Base-by-base conservation (phyloP, 2,329 filamentous ascomycete genomes). In the Cercospora sojina region DNA sequence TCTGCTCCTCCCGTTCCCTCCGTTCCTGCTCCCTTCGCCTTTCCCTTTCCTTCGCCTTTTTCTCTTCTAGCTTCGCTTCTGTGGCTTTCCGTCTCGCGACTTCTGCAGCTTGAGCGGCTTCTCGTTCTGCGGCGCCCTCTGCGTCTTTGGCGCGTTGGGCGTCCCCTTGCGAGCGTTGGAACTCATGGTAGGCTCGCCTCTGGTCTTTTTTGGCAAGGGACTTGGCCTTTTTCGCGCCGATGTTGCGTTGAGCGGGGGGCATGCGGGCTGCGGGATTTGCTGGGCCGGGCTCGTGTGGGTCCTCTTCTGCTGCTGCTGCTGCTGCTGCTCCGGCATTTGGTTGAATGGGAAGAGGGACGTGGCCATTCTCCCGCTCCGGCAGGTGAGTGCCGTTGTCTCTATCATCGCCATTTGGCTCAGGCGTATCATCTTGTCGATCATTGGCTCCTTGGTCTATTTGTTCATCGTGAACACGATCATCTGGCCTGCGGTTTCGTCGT, bases 181-280 rank as follows among this genome's bases (percentile, higher is more conserved):
- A 84, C 69, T 85, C 83, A 71, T 84, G 78, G 72, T 84, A 84
- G 4, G 79, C 79, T 23, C 79, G 70, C 9, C 76, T 73, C 60
- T 79, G 77, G 65, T 84, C 81, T 63, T 77, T 77, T 18, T 80
- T 78, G 0, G 81, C 81, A 7, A 84, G 76, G 2, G 80, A 81
- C 62, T 81, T 82, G 1, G 82, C 81, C 70, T 84, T 84, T 69
- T 84, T 84, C 10, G 82, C 79, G 62, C 82, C 82, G 23, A 84
- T 77, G 55, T 74, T 73, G 57, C 73, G 70, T 64, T 70, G 69
- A 9, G 64, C 29, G 31, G 69, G 62, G 41, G 63, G 41, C 61
- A 64, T 62, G 59, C 60, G 7, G 12, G 67, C 57, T 25, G 53
- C 57, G 13, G 62, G 57, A 53, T 78, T 70, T 5, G 78, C 79